phyloP scores from a whole-genome alignment of 805 yeast genomes.

The Saturnispora sanitii region DNA sequence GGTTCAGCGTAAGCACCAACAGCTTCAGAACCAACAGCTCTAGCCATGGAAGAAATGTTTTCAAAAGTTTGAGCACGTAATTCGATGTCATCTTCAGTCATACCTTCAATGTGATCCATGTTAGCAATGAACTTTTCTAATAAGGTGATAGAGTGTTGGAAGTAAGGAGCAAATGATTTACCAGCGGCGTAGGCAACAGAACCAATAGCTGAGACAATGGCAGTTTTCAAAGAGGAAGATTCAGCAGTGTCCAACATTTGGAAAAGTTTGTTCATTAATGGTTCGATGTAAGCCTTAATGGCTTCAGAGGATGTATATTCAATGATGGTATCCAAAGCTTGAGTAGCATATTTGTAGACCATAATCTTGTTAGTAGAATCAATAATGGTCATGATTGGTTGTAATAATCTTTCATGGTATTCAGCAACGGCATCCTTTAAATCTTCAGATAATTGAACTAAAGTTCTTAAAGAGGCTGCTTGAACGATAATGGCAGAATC shows the following conservation, averaged over 20 bases:
- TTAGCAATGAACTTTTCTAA: conserved; percentile 75
- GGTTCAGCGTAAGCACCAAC: conserved; percentile 83
- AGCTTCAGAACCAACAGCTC: conserved; percentile 89
- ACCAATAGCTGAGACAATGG: conserved; percentile 90
- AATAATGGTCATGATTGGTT: conserved; percentile 77
- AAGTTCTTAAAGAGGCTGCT: conserved; percentile 76
- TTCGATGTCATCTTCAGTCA: conserved; percentile 83
- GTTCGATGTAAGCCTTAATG: conserved; percentile 68
- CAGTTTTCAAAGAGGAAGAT: conserved; percentile 64
- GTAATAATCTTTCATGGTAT: conserved; percentile 73
- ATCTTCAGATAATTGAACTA: conserved; percentile 70
- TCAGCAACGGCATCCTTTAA: conserved; percentile 78
- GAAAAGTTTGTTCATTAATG: conserved; percentile 83
- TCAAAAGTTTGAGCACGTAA: conserved; percentile 88
- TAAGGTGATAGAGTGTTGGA: conserved; percentile 66
- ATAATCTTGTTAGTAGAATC: conserved; percentile 75
- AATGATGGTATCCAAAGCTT: conserved; percentile 82
- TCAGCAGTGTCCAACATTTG: conserved; percentile 70
- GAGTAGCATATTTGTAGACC: conserved; percentile 84
- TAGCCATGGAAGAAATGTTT: conserved; percentile 87
- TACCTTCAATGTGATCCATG: conserved; percentile 56
- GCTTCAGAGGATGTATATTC: conserved; percentile 88
- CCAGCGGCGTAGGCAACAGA: conserved; percentile 96
- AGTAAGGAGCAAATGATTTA: conserved; percentile 76
- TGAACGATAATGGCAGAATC: conserved; percentile 68